Evolutionary conservation across 306 rosid species (phyloP).

Genomic region (Malus sylvestris): DNA sequence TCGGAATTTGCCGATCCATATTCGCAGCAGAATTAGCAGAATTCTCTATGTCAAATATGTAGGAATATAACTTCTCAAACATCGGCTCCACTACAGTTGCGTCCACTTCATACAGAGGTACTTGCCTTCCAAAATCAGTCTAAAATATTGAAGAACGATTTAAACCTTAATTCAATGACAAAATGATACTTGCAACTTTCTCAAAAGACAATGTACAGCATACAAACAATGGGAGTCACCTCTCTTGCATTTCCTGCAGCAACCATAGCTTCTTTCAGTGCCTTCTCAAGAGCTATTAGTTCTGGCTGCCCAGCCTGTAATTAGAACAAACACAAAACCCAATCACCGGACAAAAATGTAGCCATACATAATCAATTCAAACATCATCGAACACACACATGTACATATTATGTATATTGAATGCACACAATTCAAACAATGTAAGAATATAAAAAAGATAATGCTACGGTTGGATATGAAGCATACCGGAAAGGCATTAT

Average conservation of each 20-base stretch:
- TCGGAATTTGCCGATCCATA: conserved; percentile 60
- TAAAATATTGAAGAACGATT: conserved; percentile 24
- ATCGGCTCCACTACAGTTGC: conserved; percentile 80
- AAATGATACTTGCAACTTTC: not conserved
- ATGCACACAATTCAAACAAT: not conserved
- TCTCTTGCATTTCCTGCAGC: conserved; percentile 85
- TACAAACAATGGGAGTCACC: conserved; percentile 32
- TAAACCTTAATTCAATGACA: conserved; percentile 8
- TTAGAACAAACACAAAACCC: not conserved
- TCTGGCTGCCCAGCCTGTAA: conserved; percentile 86
- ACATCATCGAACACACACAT: not conserved
- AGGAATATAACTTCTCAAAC: conserved; percentile 77
- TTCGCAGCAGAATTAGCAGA: conserved; percentile 40
- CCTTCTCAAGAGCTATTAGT: conserved; percentile 79
- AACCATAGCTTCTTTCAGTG: conserved; percentile 77
- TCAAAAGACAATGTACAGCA: not conserved
- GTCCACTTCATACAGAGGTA: conserved; percentile 83
- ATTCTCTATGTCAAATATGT: conserved; percentile 53
- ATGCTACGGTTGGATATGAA: not conserved
- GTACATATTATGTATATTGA: not conserved
- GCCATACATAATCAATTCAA: not conserved
- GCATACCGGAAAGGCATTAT: conserved; percentile 71
- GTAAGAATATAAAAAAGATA: not conserved
- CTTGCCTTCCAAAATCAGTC: conserved; percentile 87
- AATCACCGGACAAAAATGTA: not conserved